These are phyloP conservation scores for Entomophthora muscae DNA, from an alignment of 371 early-diverging fungal species.

Conservation along the genomic window DNA sequence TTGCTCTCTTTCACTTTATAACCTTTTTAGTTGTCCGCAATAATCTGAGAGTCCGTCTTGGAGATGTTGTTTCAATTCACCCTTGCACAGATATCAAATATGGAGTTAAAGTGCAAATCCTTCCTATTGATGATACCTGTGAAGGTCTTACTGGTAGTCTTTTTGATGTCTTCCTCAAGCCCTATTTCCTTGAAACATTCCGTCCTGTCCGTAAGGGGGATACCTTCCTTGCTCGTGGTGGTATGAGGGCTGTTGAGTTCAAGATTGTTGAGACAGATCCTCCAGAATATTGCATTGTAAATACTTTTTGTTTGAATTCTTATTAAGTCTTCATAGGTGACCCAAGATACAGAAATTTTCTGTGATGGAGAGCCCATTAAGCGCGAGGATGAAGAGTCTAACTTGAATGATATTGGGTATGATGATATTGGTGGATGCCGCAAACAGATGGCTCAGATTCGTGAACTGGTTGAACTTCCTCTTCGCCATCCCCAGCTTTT, in stretches of 20 bases:
- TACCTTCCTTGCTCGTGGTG: conserved; percentile 86
- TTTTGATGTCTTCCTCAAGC: conserved; percentile 94
- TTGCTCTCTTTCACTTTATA: neutral
- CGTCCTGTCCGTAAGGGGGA: conserved; percentile 92
- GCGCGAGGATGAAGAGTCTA: conserved; percentile 94
- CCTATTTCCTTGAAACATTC: conserved; percentile 93
- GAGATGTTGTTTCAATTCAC: conserved; percentile 96
- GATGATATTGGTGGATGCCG: conserved; percentile 99
- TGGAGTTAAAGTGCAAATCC: conserved; percentile 87
- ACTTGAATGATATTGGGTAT: conserved; percentile 71
- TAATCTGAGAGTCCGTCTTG: conserved; percentile 93
- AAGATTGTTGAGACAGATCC: conserved; percentile 97
- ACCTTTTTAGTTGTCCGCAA: conserved; percentile 62
- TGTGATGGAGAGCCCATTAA: conserved; percentile 96
- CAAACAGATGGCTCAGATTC: conserved; percentile 98
- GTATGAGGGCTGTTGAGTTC: conserved; percentile 97
- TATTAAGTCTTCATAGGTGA: conserved; percentile 34
- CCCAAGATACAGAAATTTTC: conserved; percentile 95
- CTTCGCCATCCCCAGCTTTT: conserved; percentile 95
- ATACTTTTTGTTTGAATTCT: conserved; percentile 13
- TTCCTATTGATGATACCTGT: conserved; percentile 97
- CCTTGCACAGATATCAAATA: conserved; percentile 90
- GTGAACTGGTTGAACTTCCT: conserved; percentile 98
- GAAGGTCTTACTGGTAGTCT: conserved; percentile 95
- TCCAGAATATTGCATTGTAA: conserved; percentile 89